Base-by-base conservation (phyloP, 208 protist species). In the Naegleria lovaniensis region DNA sequence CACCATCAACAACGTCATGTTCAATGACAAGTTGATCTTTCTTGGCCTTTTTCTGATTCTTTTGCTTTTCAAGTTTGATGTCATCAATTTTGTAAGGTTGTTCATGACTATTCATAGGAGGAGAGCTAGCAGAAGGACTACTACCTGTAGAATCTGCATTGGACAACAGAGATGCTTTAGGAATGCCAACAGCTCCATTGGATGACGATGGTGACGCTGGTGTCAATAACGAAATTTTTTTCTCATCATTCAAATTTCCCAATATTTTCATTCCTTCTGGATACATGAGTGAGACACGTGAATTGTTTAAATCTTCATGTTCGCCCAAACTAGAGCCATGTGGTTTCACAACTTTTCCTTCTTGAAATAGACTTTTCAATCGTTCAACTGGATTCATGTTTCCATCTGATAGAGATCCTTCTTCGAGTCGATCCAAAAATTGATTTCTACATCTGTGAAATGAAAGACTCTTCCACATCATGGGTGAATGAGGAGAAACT, bases 381-480 rank as follows among this genome's bases (percentile, higher is more conserved):
- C 67, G 0, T 0, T 79, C 67, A 79, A 79, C 67, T 79, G 67
- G 67, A 29, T 79, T 36, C 0, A 33, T 33, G n/a, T 36, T 79
- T 29, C 67, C 67, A 6, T 79, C 67, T 15, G 19, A 29, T 2
- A 36, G 5, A n/a, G 25, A 6, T 33, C n/a, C n/a, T 29, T 79
- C 67, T 19, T 67, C 55, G 22, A 29, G 7, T n/a, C n/a, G 19
- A 36, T 85, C 83, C 38, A 85, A 48, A 43, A 85, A 85, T 25
- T 33, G 15, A 43, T 29, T 29, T 58, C 33, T 55, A 36, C 85
- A 58, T n/a, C 85, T 0, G 41, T 58, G 43, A 19, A 88, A 88
- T 38, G 22, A 39, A 0, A 88, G 22, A 58, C n/a, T 88, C 25
- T 58, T 88, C 85, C 85, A 88, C 85, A 88, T 88, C 41, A 88